Conservation (phyloP, 2,329 filamentous ascomycete genomes). For the Claviceps capensis region DNA sequence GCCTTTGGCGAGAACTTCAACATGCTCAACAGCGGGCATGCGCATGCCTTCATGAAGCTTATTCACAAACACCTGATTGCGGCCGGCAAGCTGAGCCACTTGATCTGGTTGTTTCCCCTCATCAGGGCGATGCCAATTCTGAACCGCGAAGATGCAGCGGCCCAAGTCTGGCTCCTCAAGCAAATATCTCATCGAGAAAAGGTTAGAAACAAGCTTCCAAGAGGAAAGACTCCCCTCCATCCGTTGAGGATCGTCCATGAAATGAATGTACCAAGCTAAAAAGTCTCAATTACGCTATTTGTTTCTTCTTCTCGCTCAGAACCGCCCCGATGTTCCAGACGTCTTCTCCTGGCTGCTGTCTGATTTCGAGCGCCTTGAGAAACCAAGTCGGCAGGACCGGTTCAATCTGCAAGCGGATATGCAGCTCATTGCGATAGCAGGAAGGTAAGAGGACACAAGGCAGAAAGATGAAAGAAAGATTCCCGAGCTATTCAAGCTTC, state of each 20-base stretch:
- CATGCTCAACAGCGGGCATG: conserved; percentile 17
- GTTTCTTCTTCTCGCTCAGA: background rate
- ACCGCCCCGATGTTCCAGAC: conserved; percentile 12
- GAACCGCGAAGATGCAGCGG: conserved; percentile 10
- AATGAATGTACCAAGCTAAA: background rate
- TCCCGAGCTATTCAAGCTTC: too few species aligned
- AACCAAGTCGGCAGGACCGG: conserved; percentile 10
- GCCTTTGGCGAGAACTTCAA: conserved; percentile 24
- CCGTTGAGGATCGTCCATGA: background rate
- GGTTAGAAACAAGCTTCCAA: background rate
- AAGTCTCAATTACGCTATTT: background rate
- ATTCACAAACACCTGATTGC: conserved; percentile 12
- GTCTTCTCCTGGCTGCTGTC: conserved; percentile 19
- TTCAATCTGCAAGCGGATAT: conserved; percentile 16
- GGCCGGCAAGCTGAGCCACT: conserved; percentile 12
- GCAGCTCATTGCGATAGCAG: conserved; percentile 18
- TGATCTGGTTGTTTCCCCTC: conserved; percentile 9
- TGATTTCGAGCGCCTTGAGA: conserved; percentile 11
- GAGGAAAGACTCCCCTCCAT: background rate
- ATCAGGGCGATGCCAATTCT: conserved; percentile 11
- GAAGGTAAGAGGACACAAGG: conserved; percentile 12
- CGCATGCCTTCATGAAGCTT: conserved; percentile 15
- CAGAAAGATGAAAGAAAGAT: background rate
- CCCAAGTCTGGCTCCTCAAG: conserved; percentile 9
- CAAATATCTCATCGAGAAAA: background rate